Conservation (phyloP, 1,284 basidiomycete species). For the Tilletia setariae region DNA sequence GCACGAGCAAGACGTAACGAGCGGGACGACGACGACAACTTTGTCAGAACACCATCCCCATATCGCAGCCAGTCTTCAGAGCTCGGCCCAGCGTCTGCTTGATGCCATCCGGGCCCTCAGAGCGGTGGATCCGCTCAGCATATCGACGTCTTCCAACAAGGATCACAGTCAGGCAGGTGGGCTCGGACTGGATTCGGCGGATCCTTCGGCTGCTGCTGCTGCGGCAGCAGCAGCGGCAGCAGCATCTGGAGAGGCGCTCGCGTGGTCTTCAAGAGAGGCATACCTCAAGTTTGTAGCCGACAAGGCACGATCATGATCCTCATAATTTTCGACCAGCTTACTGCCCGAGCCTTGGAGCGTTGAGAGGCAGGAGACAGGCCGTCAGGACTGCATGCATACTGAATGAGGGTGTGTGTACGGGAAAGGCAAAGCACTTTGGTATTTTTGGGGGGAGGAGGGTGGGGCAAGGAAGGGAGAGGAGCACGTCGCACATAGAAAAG, state of each 20-base stretch:
- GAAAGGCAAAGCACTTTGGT: too few species aligned
- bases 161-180: too few species aligned
- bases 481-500: too few species aligned
- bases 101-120: not conserved
- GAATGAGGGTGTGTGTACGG: too few species aligned
- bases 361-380: too few species aligned
- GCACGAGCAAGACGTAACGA: not conserved
- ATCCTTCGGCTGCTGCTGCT: not conserved
- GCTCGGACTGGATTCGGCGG: too few species aligned
- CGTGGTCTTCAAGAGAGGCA: slow-evolving; percentile 3
- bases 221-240: not conserved
- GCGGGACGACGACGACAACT: not conserved
- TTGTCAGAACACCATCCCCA: not conserved
- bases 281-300: slow-evolving; percentile 12
- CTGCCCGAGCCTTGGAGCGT: too few species aligned
- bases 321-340: too few species aligned
- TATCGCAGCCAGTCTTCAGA: not conserved
- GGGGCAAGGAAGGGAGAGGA: too few species aligned
- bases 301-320: slow-evolving; percentile 3
- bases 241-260: not conserved
- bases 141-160: too few species aligned
- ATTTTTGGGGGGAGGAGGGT: too few species aligned
- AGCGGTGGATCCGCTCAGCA: not conserved
- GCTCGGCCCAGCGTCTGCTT: not conserved
- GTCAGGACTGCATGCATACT: too few species aligned